phyloP scores from a whole-genome alignment of 805 yeast species.

The Pichia pseudocactophila region DNA sequence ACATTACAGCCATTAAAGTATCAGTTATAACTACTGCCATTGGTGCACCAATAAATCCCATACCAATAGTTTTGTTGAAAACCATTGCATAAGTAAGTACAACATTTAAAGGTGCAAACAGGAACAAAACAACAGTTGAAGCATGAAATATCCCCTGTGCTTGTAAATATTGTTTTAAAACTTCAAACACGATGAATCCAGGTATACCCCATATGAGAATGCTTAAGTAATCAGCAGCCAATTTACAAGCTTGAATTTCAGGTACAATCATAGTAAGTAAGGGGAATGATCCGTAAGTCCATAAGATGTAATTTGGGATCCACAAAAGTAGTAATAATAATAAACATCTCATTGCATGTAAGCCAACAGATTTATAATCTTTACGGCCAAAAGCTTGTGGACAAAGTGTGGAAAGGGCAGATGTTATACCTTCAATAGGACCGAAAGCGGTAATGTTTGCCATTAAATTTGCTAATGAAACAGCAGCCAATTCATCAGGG shows the following conservation, averaged over 20 bases:
- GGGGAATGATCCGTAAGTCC: conserved; percentile 45
- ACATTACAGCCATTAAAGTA: conserved; percentile 49
- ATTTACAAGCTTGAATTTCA: conserved; percentile 36
- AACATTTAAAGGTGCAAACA: conserved; percentile 63
- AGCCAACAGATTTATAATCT: conserved; percentile 10
- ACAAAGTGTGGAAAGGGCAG: conserved; percentile 62
- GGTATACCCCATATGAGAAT: conserved; percentile 40
- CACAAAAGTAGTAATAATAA: conserved; percentile 33
- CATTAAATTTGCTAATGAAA: conserved; percentile 60
- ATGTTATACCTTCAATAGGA: conserved; percentile 58
- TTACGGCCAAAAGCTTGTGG: conserved; percentile 59
- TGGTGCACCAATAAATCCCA: conserved; percentile 66
- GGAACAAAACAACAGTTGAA: conserved; percentile 50
- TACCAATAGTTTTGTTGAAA: conserved; percentile 41
- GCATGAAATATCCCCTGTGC: conserved; percentile 69
- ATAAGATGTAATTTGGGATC: conserved; percentile 44
- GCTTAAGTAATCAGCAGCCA: conserved; percentile 41
- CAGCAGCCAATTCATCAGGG: conserved; percentile 56
- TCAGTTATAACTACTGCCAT: conserved; percentile 55
- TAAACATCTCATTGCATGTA: conserved; percentile 49
- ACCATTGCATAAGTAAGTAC: conserved; percentile 52
- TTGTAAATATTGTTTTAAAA: conserved; percentile 57
- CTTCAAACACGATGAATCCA: conserved; percentile 38
- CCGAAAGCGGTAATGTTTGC: conserved; percentile 58
- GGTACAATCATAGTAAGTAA: conserved; percentile 33